phyloP scores from a whole-genome alignment of 2,329 filamentous ascomycete genomes.

The Venturiaceae sp. region DNA sequence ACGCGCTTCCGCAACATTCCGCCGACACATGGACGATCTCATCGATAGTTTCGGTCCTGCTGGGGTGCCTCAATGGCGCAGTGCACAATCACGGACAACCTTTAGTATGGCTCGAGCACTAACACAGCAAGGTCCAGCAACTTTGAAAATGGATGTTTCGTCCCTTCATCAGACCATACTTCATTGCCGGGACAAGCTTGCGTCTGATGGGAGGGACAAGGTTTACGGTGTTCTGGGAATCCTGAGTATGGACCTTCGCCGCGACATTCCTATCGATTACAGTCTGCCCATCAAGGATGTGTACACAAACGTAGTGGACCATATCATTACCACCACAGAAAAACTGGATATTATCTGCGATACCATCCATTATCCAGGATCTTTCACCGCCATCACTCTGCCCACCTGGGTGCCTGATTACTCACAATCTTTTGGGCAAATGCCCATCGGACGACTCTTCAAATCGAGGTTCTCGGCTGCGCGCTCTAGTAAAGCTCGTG shows the following conservation, averaged over 20 bases:
- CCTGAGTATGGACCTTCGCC: constrained; percentile 16
- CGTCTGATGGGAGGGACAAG: constrained; percentile 25
- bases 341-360: constrained; percentile 25
- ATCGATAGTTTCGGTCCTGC: constrained; percentile 8
- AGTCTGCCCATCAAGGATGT: constrained; percentile 20
- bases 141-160: constrained; percentile 11
- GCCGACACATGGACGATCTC: constrained; percentile 11
- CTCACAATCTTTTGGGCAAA: constrained; percentile 23
- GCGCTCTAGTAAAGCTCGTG: constrained; percentile 11
- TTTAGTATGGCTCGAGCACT: constrained; percentile 10
- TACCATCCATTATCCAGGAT: constrained; percentile 21
- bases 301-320: constrained; percentile 25
- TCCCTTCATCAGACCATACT: constrained; percentile 5
- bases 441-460: too few relatives aligned
- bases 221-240: constrained; percentile 27
- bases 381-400: constrained; percentile 16
- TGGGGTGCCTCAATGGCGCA: not conserved
- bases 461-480: constrained; percentile 19
- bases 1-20: constrained; percentile 14
- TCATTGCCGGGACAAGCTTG: constrained; percentile 17
- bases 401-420: constrained; percentile 29
- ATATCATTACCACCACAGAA: constrained; percentile 13
- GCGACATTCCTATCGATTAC: constrained; percentile 22
- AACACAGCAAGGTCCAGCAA: constrained; percentile 14
- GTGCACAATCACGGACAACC: constrained; percentile 3